phyloP scores from a whole-genome alignment of 129 eudicot genomes.

The Calendula officinalis region DNA sequence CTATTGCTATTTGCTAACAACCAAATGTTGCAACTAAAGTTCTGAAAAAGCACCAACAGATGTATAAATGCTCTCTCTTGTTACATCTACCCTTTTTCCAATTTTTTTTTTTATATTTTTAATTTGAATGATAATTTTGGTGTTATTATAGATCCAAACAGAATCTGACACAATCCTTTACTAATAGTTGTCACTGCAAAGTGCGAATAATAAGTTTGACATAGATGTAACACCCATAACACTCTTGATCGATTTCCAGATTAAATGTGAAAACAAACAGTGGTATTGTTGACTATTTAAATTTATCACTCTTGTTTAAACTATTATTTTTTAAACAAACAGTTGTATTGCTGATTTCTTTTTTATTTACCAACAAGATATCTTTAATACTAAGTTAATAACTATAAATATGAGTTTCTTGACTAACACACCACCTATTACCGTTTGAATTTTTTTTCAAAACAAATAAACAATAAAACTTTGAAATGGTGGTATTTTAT shows the following conservation, averaged over 20 bases:
- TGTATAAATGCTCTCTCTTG: too few species aligned
- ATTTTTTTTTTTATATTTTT: too few species aligned
- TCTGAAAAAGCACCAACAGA: too few species aligned
- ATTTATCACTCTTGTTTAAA: background rate
- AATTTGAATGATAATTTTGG: too few species aligned
- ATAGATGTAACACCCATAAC: slow-evolving; percentile 20
- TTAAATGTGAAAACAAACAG: slow-evolving; percentile 38
- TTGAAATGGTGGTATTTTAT: background rate
- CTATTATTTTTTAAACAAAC: background rate
- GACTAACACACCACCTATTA: background rate
- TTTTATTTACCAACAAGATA: slow-evolving; percentile 9
- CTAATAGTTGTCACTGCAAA: slow-evolving; percentile 31
- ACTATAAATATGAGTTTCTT: background rate
- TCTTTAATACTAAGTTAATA: background rate
- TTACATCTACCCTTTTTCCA: too few species aligned
- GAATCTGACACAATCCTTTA: slow-evolving; percentile 29
- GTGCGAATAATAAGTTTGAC: slow-evolving; percentile 35
- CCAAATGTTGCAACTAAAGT: too few species aligned
- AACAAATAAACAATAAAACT: background rate
- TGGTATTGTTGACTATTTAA: slow-evolving; percentile 30
- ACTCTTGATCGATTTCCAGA: slow-evolving; percentile 20
- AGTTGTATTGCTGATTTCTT: background rate
- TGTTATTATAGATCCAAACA: slow-evolving; percentile 20
- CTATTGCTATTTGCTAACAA: too few species aligned
- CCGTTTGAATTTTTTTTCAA: background rate